A percentile compares a stretch with the other conserved stretches of the same genome.
Conservation (phyloP, 2,329 filamentous ascomycete genomes). For the Grosmannia clavigera region DNA sequence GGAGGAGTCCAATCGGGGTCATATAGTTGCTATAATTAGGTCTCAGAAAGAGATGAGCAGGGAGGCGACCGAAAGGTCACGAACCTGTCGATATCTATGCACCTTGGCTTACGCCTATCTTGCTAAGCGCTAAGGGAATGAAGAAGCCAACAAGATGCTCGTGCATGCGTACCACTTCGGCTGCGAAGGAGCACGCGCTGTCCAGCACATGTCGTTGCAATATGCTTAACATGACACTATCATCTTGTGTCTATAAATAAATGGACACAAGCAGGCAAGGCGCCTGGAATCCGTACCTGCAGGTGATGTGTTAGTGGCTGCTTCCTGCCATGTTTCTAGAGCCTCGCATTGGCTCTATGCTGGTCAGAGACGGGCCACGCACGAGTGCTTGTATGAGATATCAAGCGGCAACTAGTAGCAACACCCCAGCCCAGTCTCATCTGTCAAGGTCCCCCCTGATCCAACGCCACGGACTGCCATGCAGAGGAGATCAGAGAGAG, state of each 20-base stretch:
- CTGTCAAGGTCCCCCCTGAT: too few relatives aligned
- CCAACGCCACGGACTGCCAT: too few relatives aligned
- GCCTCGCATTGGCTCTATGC: background rate
- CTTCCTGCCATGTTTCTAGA: background rate
- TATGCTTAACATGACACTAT: background rate
- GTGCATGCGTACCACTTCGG: background rate
- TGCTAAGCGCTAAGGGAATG: too few relatives aligned
- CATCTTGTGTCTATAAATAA: background rate
- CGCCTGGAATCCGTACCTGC: background rate
- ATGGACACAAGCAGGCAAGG: background rate
- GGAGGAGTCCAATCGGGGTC: background rate
- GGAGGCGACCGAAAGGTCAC: background rate
- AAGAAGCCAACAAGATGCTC: too few relatives aligned
- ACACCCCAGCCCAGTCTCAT: too few relatives aligned
- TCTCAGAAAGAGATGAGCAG: background rate
- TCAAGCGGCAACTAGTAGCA: too few relatives aligned
- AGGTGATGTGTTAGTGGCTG: background rate
- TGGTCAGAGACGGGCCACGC: too few relatives aligned
- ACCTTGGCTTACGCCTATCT: too few relatives aligned
- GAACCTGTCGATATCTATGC: background rate
- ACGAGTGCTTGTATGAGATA: too few relatives aligned
- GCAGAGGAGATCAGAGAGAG: too few relatives aligned
- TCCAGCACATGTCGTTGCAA: background rate
- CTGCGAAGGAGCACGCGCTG: background rate
- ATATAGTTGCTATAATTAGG: background rate